Evolutionary conservation across 2,329 filamentous ascomycete genomes (phyloP), one percentile per base, ranked within the genome.

Genomic region (Colletotrichum sp.): DNA sequence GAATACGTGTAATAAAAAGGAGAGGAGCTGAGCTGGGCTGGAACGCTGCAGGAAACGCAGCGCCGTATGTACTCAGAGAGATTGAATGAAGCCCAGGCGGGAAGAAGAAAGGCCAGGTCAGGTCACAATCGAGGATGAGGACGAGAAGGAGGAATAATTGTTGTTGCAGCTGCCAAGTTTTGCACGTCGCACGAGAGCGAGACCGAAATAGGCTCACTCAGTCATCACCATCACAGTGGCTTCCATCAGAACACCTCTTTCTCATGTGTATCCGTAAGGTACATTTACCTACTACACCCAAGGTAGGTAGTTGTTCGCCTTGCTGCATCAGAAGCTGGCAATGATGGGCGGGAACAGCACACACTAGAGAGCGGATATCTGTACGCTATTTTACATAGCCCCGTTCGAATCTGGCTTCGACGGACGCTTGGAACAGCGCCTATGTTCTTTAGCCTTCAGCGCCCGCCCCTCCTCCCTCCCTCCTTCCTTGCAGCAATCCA

Each of bases 401-500:
- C 44, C 65, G 34, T 28, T 34, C 24, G 36, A 68, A 68, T 68
- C 65, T 55, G 65, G 62, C 30, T 34, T 36, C 16, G 62, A 64
- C 30, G 21, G 39, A 64, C 34, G 34, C 62, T 39, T 36, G 62
- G 62, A 64, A 64, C 34, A 64, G 36, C 57, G 36, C 57, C 55
- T 49, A 63, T 63, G 28, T 62, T 70, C 68, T 63, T 70, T 60
- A 68, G 66, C 66, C 52, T 36, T 68, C 32, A 52, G 64, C 66
- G 71, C 44, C 3, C 44, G 44, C 32, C 28, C 36, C 65, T 39
- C 65, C 52, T 44, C 59, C 66, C 62, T 64, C 68, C 18, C 30
- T 57, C 34, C 63, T 76, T 76, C 68, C 76, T 64, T 76, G 64
- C 68, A 68, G 66, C 32, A 76, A 75, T 63, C 15, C 67, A 49